Base-by-base conservation (phyloP, 176 grass and related monocot genomes). In the Paspalum notatum region DNA sequence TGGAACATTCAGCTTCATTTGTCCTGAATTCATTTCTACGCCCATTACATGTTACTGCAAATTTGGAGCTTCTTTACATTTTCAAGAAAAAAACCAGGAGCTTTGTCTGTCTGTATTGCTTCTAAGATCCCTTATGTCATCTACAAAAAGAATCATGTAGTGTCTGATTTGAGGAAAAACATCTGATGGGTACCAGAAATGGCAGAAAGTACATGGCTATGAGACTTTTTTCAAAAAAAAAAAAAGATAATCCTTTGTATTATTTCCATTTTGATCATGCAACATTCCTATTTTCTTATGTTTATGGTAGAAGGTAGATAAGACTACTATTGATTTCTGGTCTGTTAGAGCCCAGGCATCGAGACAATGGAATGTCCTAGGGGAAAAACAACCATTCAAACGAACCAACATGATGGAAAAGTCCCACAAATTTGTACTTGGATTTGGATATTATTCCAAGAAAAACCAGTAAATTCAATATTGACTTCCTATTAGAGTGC, bases 391-490 rank as follows among this genome's bases (percentile, higher is more conserved):
- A 27, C 51, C 20, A 63, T 59, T 51, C 43, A 60, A 61, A 71
- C 13, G 32, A 32, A 32, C 27, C 44, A 62, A 37, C 44, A 60
- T 21, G 9, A 61, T 50, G 37, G 52, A 32, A 59, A 68, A 66
- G 57, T 66, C 62, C 48, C 59, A 80, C 25, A 66, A 15, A 32
- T 58, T 54, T 63, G 58, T n/a, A 5, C 56, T 44, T 62, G 10
- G 24, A 48, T 80, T 81, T 75, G 22, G 54, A 37, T 66, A 10
- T 58, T 22, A 18, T 21, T 53, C 84, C 57, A 54, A 86, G 49
- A 13, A 4, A 50, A 74, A 73, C 50, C 9, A 53, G n/a, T 8
- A 17, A 21, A 41, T 22, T n/a, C 32, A n/a, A 24, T 6, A 40
- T 75, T 57, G 24, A 45, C 40, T n/a, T n/a, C n/a, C n/a, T n/a